phyloP scores from a whole-genome alignment of 2,329 filamentous ascomycete genomes.

The Hypoxylon sp. region DNA sequence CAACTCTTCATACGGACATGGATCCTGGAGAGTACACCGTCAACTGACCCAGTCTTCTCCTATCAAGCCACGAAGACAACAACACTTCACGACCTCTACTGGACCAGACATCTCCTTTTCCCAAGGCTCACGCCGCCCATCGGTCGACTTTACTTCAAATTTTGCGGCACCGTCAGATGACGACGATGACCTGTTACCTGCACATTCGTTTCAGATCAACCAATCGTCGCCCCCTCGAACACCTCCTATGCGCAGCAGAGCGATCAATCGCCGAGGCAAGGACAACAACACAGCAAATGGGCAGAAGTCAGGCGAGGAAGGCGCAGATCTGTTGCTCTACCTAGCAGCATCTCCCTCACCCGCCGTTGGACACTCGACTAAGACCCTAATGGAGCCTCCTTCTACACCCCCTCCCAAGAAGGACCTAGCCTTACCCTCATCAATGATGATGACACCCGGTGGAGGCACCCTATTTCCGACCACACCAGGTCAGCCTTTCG shows the following conservation, averaged over 20 bases:
- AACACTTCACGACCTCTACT: constrained; percentile 78
- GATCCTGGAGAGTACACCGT: constrained; percentile 82
- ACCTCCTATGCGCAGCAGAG: constrained; percentile 75
- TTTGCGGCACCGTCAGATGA: constrained; percentile 78
- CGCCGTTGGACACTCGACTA: constrained; percentile 67
- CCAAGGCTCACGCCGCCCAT: constrained; percentile 76
- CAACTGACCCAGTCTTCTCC: constrained; percentile 89
- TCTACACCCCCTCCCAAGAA: constrained; percentile 82
- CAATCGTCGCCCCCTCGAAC: constrained; percentile 88
- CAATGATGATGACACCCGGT: constrained; percentile 89
- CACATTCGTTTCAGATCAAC: constrained; percentile 77
- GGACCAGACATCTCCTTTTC: constrained; percentile 85
- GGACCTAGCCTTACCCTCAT: constrained; percentile 79
- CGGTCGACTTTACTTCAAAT: constrained; percentile 72
- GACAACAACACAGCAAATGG: constrained; percentile 61
- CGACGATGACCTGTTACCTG: constrained; percentile 84
- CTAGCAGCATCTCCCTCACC: constrained; percentile 93
- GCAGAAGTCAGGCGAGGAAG: constrained; percentile 79
- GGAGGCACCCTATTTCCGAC: constrained; percentile 77
- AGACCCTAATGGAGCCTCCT: constrained; percentile 74
- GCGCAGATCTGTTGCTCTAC: constrained; percentile 83
- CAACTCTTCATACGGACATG: constrained; percentile 55
- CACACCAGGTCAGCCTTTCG: constrained; percentile 87
- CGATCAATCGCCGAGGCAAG: constrained; percentile 62
- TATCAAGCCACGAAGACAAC: constrained; percentile 79